phyloP scores from a whole-genome alignment of 2,329 filamentous ascomycete species.

The Macroventuria anomochaeta region DNA sequence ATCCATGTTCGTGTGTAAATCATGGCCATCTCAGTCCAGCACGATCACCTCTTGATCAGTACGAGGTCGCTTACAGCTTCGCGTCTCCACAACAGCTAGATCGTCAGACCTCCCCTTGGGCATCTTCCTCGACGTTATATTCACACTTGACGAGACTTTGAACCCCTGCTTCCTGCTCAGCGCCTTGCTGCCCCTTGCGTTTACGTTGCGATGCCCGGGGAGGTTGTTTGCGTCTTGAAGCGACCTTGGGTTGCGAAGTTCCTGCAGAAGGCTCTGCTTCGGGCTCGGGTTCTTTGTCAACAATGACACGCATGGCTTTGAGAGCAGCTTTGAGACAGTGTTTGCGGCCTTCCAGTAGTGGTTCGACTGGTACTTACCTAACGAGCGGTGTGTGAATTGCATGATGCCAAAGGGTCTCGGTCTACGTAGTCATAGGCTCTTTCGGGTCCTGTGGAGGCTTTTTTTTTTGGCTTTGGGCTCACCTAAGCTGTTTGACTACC shows the following conservation, averaged over 20 bases:
- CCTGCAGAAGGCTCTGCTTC: slow-evolving; percentile 22
- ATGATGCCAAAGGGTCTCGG: slow-evolving; percentile 18
- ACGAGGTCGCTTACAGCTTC: not conserved
- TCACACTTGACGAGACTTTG: slow-evolving; percentile 17
- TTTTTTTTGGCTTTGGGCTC: not conserved
- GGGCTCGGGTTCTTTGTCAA: slow-evolving; percentile 10
- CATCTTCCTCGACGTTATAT: not conserved
- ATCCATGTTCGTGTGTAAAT: too few relatives aligned
- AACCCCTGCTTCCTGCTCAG: slow-evolving; percentile 3
- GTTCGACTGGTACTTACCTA: slow-evolving; percentile 6
- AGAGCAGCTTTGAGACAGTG: slow-evolving; percentile 25
- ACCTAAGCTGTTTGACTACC: not conserved
- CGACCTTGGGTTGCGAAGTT: slow-evolving; percentile 9
- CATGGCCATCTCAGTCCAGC: not conserved
- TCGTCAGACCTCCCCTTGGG: not conserved
- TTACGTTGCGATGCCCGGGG: not conserved
- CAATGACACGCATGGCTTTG: slow-evolving; percentile 30
- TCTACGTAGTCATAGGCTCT: not conserved
- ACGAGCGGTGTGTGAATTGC: slow-evolving; percentile 28
- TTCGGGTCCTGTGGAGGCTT: too few relatives aligned
- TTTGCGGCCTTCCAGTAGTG: not conserved
- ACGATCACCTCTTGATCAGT: not conserved
- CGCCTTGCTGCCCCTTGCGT: too few relatives aligned
- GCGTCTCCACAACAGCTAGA: not conserved
- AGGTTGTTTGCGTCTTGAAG: not conserved